Percentiles rank a stretch among this genome's conserved stretches.
Conservation (phyloP, 441 rosid species). For the Corymbia citriodora region DNA sequence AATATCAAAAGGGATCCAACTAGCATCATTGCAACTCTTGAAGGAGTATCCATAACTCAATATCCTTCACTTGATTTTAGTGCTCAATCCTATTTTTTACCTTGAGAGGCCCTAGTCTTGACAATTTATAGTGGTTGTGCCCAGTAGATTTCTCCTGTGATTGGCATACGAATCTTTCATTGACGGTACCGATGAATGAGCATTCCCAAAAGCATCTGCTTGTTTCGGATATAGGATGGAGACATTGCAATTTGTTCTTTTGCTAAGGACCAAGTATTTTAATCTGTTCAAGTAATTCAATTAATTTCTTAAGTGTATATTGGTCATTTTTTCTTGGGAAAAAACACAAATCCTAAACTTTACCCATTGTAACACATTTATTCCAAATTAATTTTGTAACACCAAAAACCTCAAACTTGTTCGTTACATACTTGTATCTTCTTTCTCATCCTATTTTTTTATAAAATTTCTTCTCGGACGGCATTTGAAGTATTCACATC, state of each 20-base stretch:
- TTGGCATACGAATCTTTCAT: background rate
- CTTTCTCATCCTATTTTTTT: background rate
- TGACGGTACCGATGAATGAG: background rate
- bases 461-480: no score
- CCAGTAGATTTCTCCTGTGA: background rate
- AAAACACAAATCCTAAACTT: no score
- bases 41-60: background rate
- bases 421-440: no score
- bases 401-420: no score
- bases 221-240: background rate
- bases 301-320: no score
- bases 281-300: no score
- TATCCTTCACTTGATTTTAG: background rate
- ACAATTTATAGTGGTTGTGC: background rate
- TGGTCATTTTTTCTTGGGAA: no score
- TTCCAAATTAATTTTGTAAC: no score
- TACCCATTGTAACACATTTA: no score
- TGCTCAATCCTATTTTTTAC: background rate
- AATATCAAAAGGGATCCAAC: background rate
- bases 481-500: background rate
- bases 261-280: background rate
- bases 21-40: background rate
- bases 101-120: background rate
- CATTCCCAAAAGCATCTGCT: background rate
- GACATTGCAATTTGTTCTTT: background rate